These are phyloP conservation scores for Tylopilus sp. DNA, from an alignment of 1,284 basidiomycete species.

Conservation along the genomic window DNA sequence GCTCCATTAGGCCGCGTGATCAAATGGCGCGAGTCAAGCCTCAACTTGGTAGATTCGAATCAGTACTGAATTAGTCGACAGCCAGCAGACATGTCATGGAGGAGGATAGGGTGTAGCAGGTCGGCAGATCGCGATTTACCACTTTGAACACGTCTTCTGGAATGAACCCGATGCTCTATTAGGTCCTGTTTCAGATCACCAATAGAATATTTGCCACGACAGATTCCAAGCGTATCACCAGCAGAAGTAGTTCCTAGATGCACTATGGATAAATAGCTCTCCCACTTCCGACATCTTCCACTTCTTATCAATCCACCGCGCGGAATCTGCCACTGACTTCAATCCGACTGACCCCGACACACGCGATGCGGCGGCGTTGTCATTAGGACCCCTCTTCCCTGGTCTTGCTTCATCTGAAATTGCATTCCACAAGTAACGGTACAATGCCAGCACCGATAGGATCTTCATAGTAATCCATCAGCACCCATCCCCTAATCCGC, in stretches of 20 bases:
- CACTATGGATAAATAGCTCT: neutral
- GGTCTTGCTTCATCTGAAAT: slow-evolving; percentile 64
- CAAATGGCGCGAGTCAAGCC: neutral
- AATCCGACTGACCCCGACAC: neutral
- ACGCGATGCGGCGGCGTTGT: neutral
- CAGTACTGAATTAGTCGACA: neutral
- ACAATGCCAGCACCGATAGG: slow-evolving; percentile 64
- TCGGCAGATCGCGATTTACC: neutral
- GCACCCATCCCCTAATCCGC: slow-evolving; percentile 67
- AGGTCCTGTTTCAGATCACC: too few relatives aligned
- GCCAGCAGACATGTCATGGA: neutral
- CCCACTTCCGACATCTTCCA: neutral
- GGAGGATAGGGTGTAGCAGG: neutral
- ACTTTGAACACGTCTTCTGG: neutral
- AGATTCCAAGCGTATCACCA: neutral
- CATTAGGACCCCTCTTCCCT: slow-evolving; percentile 61
- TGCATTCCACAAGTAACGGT: slow-evolving; percentile 80
- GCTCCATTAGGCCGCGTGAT: neutral
- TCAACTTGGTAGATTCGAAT: neutral
- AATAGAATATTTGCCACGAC: too few relatives aligned
- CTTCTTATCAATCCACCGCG: neutral
- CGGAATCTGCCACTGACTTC: neutral
- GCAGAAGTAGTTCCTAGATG: neutral
- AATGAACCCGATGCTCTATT: neutral
- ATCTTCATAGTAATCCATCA: slow-evolving; percentile 77